A percentile compares a stretch with the other conserved stretches of the same genome.
These are phyloP conservation scores for Penicillium odoratum DNA, from an alignment of 495 filamentous ascomycete genomes.

Conservation along the genomic window DNA sequence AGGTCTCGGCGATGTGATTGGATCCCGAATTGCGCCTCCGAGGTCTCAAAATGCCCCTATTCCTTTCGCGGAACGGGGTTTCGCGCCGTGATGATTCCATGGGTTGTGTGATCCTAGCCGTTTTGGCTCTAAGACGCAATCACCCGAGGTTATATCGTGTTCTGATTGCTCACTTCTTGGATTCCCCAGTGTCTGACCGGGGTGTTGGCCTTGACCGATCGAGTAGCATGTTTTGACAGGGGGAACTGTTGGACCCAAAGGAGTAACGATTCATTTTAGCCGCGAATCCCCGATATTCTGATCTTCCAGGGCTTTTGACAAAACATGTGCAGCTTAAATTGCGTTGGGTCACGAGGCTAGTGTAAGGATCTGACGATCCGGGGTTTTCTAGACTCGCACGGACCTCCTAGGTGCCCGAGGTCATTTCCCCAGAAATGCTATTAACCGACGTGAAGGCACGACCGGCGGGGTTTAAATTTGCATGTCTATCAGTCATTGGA, in stretches of 20 bases:
- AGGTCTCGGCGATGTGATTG: slow-evolving; percentile 15
- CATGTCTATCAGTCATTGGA: no score
- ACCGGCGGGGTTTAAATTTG: no score
- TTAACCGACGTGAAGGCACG: no score
- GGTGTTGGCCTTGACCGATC: slow-evolving; percentile 13
- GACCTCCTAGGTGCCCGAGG: not conserved
- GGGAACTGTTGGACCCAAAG: not conserved
- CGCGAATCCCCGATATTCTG: not conserved
- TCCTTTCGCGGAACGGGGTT: slow-evolving; percentile 10
- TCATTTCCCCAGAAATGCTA: not conserved
- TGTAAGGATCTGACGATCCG: not conserved
- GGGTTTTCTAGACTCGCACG: not conserved
- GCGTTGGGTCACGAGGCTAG: not conserved
- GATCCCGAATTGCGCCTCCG: not conserved
- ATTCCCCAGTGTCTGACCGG: slow-evolving; percentile 2
- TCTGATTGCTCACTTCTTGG: no score
- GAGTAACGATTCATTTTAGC: not conserved
- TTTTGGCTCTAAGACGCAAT: not conserved
- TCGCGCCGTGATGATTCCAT: slow-evolving; percentile 3
- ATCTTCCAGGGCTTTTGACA: not conserved
- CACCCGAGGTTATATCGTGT: not conserved
- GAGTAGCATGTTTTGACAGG: not conserved
- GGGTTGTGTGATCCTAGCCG: not conserved
- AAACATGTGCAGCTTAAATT: no score
- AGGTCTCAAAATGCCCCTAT: slow-evolving; percentile 9